Percentiles rank a stretch among this genome's conserved stretches.
phyloP scores from a whole-genome alignment of 192 early-diverging fungal species.

The Lunasporangiospora selenospora region DNA sequence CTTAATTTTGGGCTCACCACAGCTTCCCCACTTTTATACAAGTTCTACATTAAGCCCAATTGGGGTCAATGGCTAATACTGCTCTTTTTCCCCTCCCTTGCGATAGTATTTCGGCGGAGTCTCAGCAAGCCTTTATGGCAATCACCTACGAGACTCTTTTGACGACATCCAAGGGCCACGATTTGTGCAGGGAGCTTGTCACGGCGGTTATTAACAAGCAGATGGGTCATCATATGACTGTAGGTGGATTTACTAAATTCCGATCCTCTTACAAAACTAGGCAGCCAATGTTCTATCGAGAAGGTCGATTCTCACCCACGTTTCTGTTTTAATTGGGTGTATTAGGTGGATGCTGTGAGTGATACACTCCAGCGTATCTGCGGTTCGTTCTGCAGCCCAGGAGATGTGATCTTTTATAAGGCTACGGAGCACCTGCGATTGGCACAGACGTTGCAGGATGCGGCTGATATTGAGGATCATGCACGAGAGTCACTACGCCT shows the following conservation, averaged over 20 bases:
- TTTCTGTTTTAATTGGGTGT: constrained; percentile 1
- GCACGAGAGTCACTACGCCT: constrained; percentile 52
- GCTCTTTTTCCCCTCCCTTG: not conserved
- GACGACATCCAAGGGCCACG: constrained; percentile 56
- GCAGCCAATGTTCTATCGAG: too few species aligned
- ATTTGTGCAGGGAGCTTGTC: constrained; percentile 67
- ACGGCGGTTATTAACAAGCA: constrained; percentile 69
- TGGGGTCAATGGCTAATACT: too few species aligned
- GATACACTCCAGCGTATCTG: constrained; percentile 69
- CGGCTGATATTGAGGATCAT: constrained; percentile 45
- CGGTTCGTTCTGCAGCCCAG: constrained; percentile 64
- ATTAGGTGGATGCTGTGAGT: constrained; percentile 58
- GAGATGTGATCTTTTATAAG: constrained; percentile 72
- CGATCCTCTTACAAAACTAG: too few species aligned
- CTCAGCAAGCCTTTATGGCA: constrained; percentile 52
- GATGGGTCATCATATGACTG: constrained; percentile 54
- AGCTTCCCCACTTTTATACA: too few species aligned
- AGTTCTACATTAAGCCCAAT: too few species aligned
- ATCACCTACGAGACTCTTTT: constrained; percentile 67
- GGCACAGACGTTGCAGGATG: constrained; percentile 56
- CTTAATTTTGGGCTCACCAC: too few species aligned
- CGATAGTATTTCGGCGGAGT: constrained; percentile 49
- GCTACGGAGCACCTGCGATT: constrained; percentile 63
- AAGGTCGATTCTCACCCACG: too few species aligned
- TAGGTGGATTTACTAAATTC: too few species aligned